Evolutionary conservation across 441 rosid genomes (phyloP).

Genomic region (Bruguiera hainesii): DNA sequence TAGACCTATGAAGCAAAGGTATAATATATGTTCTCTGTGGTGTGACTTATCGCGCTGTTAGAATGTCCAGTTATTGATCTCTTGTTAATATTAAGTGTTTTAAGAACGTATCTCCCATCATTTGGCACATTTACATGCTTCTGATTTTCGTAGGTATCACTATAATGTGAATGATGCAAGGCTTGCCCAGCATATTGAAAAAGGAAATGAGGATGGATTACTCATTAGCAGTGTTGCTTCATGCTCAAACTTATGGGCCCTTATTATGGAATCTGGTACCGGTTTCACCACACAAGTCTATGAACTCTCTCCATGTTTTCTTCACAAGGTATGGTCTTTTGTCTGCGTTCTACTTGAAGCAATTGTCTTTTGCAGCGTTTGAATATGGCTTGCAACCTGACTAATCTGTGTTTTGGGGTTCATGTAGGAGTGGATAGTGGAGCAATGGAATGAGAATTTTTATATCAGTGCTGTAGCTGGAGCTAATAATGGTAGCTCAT

Average conservation of each 20-base stretch:
- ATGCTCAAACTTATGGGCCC: slow-evolving; percentile 61
- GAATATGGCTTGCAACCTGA: neutral
- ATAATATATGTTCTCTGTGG: neutral
- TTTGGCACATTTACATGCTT: neutral
- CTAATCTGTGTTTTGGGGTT: neutral
- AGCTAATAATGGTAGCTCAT: slow-evolving; percentile 56
- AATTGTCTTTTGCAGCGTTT: neutral
- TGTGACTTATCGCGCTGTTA: neutral
- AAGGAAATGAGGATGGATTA: slow-evolving; percentile 65
- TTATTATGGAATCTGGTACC: slow-evolving; percentile 80
- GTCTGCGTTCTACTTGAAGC: neutral
- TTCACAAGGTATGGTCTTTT: slow-evolving; percentile 50
- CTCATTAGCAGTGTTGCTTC: slow-evolving; percentile 67
- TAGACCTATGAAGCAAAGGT: slow-evolving; percentile 72
- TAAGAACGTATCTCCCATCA: neutral
- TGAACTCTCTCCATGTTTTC: slow-evolving; percentile 56
- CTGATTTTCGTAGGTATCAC: slow-evolving; percentile 52
- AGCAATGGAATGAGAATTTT: slow-evolving; percentile 73
- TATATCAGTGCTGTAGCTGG: slow-evolving; percentile 72
- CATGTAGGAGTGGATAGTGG: slow-evolving; percentile 86
- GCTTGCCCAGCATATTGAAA: slow-evolving; percentile 58
- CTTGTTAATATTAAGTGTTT: neutral
- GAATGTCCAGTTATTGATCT: neutral
- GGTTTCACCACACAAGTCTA: slow-evolving; percentile 66
- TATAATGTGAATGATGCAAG: slow-evolving; percentile 67